Evolutionary conservation across 176 grass and related monocot species (phyloP).

Genomic region (Musa acuminata): DNA sequence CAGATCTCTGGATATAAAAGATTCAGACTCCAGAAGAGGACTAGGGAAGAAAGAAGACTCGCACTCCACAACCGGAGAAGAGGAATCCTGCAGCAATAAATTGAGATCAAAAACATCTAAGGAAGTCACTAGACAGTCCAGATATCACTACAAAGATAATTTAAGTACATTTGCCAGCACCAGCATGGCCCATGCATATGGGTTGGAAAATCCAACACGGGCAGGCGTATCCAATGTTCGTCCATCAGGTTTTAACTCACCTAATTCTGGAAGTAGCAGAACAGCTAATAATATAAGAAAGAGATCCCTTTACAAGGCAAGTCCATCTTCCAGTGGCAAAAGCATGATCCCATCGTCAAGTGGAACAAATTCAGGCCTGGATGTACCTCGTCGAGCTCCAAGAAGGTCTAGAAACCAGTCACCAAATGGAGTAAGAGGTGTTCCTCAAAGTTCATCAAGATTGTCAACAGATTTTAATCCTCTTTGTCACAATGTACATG

Average conservation of each 20-base stretch:
- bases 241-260: background rate
- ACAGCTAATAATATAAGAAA: background rate
- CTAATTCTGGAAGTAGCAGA: background rate
- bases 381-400: background rate
- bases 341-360: background rate
- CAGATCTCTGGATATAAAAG: background rate
- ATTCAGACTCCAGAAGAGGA: background rate
- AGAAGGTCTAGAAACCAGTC: background rate
- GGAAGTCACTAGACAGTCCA: background rate
- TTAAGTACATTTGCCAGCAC: background rate
- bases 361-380: background rate
- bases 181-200: background rate
- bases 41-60: constrained; percentile 3
- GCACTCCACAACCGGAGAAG: background rate
- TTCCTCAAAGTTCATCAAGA: background rate
- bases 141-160: background rate
- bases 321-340: background rate
- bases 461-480: background rate
- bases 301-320: background rate
- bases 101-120: background rate
- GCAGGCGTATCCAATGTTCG: background rate
- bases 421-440: background rate
- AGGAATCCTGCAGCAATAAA: background rate
- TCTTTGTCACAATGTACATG: background rate
- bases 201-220: background rate